These are phyloP conservation scores for Xerocomus brunneocitrinus DNA, from an alignment of 768 basidiomycete species.

Conservation along the genomic window DNA sequence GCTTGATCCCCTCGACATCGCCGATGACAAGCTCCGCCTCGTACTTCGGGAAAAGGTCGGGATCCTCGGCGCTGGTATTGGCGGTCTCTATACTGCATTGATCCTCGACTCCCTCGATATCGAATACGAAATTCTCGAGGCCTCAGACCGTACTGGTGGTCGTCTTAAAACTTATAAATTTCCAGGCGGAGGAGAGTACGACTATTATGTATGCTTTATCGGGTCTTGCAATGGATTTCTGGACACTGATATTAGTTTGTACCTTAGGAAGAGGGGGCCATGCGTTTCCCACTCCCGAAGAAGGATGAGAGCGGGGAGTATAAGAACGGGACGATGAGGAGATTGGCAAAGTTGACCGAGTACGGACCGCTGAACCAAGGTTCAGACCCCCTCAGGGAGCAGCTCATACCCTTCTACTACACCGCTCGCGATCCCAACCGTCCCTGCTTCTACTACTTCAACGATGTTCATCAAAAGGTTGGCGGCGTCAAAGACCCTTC, in stretches of 20 bases:
- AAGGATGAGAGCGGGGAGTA: slow-evolving; percentile 13
- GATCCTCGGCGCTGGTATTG: slow-evolving; percentile 21
- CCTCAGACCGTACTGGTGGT: slow-evolving; percentile 31
- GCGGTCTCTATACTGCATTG: slow-evolving; percentile 41
- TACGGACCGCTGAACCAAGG: slow-evolving; percentile 17
- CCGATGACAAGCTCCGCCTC: background rate
- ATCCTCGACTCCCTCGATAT: slow-evolving; percentile 42
- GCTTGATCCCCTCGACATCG: background rate
- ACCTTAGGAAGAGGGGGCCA: slow-evolving; percentile 36
- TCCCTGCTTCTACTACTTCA: slow-evolving; percentile 6
- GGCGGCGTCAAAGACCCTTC: background rate
- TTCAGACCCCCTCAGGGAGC: slow-evolving; percentile 11
- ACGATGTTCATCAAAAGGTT: background rate
- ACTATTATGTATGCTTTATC: background rate
- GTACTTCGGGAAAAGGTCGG: slow-evolving; percentile 9
- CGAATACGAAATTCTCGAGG: slow-evolving; percentile 44
- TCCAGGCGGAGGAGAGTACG: slow-evolving; percentile 4
- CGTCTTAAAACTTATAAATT: slow-evolving; percentile 43
- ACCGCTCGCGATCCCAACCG: slow-evolving; percentile 9
- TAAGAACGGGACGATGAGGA: slow-evolving; percentile 28
- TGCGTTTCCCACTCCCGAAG: slow-evolving; percentile 33
- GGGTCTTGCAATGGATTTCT: background rate
- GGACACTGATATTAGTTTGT: background rate
- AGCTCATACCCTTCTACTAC: slow-evolving; percentile 22
- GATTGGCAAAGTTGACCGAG: slow-evolving; percentile 27